phyloP scores from a whole-genome alignment of 176 grass and related monocot genomes.

The Thalia dealbata region DNA sequence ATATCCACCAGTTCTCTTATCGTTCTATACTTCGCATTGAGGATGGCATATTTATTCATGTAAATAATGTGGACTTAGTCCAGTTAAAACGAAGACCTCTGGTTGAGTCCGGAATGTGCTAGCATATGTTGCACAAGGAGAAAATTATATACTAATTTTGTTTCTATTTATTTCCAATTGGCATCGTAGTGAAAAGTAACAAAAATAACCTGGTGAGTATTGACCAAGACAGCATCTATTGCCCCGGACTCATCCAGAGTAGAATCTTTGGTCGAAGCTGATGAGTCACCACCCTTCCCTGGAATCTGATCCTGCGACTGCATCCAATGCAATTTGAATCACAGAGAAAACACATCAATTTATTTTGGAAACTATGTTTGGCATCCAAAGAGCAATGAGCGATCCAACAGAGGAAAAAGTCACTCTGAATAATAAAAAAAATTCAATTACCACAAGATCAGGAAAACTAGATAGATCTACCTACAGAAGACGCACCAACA shows the following conservation, averaged over 20 bases:
- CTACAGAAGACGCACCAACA: background rate
- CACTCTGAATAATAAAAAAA: background rate
- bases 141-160: background rate
- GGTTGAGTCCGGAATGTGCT: background rate
- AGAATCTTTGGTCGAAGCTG: constrained; percentile 34
- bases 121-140: constrained; percentile 3
- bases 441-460: background rate
- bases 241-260: constrained; percentile 46
- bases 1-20: background rate
- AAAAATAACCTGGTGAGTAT: constrained; percentile 67
- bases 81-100: background rate
- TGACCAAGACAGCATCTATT: constrained; percentile 74
- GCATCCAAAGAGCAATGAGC: background rate
- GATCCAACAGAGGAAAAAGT: background rate
- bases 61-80: background rate
- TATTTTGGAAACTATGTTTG: background rate
- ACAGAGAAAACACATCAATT: background rate
- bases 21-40: background rate
- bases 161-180: background rate
- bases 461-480: background rate
- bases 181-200: background rate
- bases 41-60: background rate
- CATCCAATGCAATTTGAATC: background rate
- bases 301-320: constrained; percentile 45
- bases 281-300: constrained; percentile 31